Evolutionary conservation across 495 filamentous ascomycete species (phyloP).

Genomic region (Aspergillus biplanus): DNA sequence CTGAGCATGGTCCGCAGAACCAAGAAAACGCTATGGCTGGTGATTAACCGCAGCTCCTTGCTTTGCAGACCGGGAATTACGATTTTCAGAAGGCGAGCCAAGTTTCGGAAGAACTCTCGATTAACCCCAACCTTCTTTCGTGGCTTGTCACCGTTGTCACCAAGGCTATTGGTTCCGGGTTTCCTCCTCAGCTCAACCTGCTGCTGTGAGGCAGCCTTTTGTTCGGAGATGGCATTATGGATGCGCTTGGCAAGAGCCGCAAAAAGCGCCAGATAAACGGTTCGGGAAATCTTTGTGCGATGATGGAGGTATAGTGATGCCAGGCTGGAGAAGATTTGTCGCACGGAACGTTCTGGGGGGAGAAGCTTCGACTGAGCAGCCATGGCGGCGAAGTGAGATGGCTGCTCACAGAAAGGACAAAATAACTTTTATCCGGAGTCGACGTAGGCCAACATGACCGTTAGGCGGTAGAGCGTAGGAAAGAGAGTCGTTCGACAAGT

Average conservation of each 20-base stretch:
- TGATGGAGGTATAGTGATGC: slow-evolving; percentile 78
- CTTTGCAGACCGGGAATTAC: slow-evolving; percentile 88
- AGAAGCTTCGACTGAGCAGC: slow-evolving; percentile 81
- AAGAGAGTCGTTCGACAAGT: too few species aligned
- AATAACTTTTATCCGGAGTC: slow-evolving; percentile 34
- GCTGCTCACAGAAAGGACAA: slow-evolving; percentile 24
- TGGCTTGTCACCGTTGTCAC: slow-evolving; percentile 49
- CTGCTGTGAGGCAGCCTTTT: slow-evolving; percentile 81
- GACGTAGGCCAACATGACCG: slow-evolving; percentile 37
- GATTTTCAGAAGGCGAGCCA: slow-evolving; percentile 79
- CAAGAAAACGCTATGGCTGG: slow-evolving; percentile 87
- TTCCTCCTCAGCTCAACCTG: slow-evolving; percentile 65
- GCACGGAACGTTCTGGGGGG: slow-evolving; percentile 70
- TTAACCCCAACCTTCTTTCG: slow-evolving; percentile 92
- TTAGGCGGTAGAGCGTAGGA: neutral
- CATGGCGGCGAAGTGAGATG: slow-evolving; percentile 52
- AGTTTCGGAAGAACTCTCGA: slow-evolving; percentile 88
- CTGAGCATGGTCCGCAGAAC: slow-evolving; percentile 88
- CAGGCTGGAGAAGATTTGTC: slow-evolving; percentile 71
- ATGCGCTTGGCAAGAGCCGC: slow-evolving; percentile 86
- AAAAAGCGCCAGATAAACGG: slow-evolving; percentile 89
- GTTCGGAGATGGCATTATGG: slow-evolving; percentile 87
- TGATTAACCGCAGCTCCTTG: slow-evolving; percentile 81
- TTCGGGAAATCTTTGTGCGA: slow-evolving; percentile 87
- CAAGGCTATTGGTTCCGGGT: slow-evolving; percentile 57